Percentiles rank a stretch among this genome's conserved stretches.
phyloP scores from a whole-genome alignment of 2,329 filamentous ascomycete genomes.

The Aspergillus pseudoterreus region DNA sequence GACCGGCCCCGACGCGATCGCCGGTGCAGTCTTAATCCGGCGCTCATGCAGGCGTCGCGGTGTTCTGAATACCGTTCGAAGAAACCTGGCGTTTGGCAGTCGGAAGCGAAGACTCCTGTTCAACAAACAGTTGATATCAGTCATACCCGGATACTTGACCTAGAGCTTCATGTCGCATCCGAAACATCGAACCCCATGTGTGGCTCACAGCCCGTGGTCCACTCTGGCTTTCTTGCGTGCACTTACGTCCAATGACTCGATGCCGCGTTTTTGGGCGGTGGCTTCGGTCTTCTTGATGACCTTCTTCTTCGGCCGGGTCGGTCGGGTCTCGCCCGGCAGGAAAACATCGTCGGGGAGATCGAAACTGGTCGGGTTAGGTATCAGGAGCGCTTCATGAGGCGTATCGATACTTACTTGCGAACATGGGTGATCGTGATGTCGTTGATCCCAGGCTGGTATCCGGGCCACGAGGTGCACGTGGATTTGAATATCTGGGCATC shows the following conservation, averaged over 20 bases:
- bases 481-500: constrained; percentile 84
- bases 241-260: constrained; percentile 44
- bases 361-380: constrained; percentile 54
- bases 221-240: constrained; percentile 21
- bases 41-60: constrained; percentile 32
- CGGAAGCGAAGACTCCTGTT: constrained; percentile 26
- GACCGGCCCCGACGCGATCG: constrained; percentile 28
- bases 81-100: constrained; percentile 33
- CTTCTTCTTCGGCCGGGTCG: constrained; percentile 56
- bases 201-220: constrained; percentile 21
- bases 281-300: constrained; percentile 35
- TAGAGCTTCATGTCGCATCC: constrained; percentile 14
- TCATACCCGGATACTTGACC: constrained; percentile 22
- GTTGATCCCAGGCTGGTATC: constrained; percentile 71
- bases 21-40: constrained; percentile 1
- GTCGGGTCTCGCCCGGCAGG: constrained; percentile 68
- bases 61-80: constrained; percentile 24
- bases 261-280: constrained; percentile 36
- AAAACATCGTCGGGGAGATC: constrained; percentile 90
- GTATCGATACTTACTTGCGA: constrained; percentile 64
- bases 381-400: background rate
- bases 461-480: constrained; percentile 71
- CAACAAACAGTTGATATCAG: constrained; percentile 27
- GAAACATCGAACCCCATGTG: constrained; percentile 19
- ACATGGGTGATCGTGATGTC: constrained; percentile 79